Base-by-base conservation (phyloP, 345 rosid species). In the Garcia nutans region DNA sequence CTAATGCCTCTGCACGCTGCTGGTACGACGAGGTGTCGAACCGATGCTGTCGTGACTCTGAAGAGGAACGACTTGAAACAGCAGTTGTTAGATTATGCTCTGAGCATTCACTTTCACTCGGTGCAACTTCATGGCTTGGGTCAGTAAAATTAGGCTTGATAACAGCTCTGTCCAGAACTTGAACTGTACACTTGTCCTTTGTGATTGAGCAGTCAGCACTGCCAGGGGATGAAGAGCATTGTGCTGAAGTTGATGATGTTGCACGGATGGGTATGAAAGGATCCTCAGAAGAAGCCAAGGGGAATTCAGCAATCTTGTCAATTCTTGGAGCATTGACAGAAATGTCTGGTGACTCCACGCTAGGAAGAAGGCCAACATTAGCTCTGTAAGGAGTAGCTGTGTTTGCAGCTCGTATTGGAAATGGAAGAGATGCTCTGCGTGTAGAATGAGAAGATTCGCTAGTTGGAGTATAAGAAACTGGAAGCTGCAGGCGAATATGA, bases 391-490 rank as follows among this genome's bases (percentile, higher is more conserved):
- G 89, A 65, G 81, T 77, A 33, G 71, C 87, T n/a, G 71, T 12
- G 10, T 86, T 78, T 56, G 72, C 60, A 6, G 82, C 78, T 81
- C 56, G 78, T 42, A 70, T 72, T 44, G 79, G 68, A 70, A 89
- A 78, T 42, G 98, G 98, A 68, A 94, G 92, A 77, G 97, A 92
- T 50, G 68, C 88, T 78, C 97, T 88, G 70, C 96, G 88, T 8
- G 87, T 54, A 31, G 83, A 0, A 7, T 74, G 81, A 44, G 87
- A 71, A 56, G 81, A 70, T 74, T 78, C 87, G 74, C 80, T 80
- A 20, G 80, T 77, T 17, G 86, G 83, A 70, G 82, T 66, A 26
- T 78, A 81, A 4, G 87, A 78, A 66, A 66, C 80, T 23, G 84
- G 87, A 73, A 84, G 72, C 93, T 91, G 93, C 73, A 82, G 6